phyloP scores from a whole-genome alignment of 176 grass and related monocot species.

The Eragrostis curvula region DNA sequence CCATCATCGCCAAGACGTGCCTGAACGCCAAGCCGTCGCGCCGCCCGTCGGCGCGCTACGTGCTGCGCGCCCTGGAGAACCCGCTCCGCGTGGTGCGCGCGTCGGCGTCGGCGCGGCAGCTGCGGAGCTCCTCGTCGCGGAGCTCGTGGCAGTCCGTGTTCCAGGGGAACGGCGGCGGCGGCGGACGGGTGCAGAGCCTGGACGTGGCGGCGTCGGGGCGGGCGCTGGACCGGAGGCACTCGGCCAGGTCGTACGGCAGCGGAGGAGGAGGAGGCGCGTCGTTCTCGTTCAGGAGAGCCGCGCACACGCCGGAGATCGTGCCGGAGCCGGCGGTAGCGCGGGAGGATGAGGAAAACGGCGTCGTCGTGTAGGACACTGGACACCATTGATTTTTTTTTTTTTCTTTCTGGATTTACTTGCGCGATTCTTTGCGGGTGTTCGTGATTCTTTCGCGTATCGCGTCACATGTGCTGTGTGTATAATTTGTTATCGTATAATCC shows the following conservation, averaged over 20 bases:
- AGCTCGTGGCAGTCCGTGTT: constrained; percentile 79
- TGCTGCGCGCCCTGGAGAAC: constrained; percentile 78
- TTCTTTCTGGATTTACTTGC: background rate
- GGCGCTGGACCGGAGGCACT: constrained; percentile 50
- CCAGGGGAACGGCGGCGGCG: constrained; percentile 20
- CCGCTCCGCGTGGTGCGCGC: constrained; percentile 69
- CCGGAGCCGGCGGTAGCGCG: constrained; percentile 28
- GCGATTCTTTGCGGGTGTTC: constrained; percentile 22
- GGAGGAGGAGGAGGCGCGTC: constrained; percentile 51
- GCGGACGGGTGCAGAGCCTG: constrained; percentile 44
- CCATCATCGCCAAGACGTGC: constrained; percentile 83
- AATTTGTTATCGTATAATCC: constrained; percentile 37
- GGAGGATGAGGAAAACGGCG: constrained; percentile 31
- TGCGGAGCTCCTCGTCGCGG: constrained; percentile 61
- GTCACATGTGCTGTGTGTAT: constrained; percentile 32
- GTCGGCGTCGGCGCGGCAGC: constrained; percentile 45
- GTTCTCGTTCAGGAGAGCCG: constrained; percentile 56
- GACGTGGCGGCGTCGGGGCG: constrained; percentile 39
- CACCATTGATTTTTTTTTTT: background rate
- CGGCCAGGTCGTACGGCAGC: constrained; percentile 52
- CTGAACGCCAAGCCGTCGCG: constrained; percentile 65
- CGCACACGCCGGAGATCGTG: constrained; percentile 39
- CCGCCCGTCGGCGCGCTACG: constrained; percentile 66
- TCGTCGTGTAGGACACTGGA: constrained; percentile 27
- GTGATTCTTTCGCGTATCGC: constrained; percentile 43